These are phyloP conservation scores for Cryphonectria carpinicola DNA, from an alignment of 2,329 filamentous ascomycete genomes.

Conservation along the genomic window DNA sequence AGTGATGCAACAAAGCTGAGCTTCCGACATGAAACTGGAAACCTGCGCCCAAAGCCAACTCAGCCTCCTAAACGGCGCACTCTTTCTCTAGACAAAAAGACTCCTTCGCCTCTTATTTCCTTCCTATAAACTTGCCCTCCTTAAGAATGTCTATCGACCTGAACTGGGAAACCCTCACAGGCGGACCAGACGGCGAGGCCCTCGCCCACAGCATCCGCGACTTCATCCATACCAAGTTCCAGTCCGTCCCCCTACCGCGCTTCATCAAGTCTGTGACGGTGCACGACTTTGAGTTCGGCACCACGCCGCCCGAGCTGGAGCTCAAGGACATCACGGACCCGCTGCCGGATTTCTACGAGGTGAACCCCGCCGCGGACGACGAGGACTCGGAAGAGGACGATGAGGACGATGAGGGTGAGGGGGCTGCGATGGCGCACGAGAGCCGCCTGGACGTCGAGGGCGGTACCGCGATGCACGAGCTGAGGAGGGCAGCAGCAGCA, in stretches of 20 bases:
- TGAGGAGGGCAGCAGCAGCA: slow-evolving; percentile 32
- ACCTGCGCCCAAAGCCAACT: neutral
- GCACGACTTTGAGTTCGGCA: slow-evolving; percentile 91
- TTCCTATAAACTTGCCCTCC: no score
- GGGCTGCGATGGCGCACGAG: slow-evolving; percentile 43
- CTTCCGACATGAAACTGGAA: neutral
- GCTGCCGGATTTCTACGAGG: slow-evolving; percentile 93
- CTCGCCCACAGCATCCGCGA: slow-evolving; percentile 85
- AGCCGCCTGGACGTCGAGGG: slow-evolving; percentile 32
- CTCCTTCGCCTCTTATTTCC: neutral
- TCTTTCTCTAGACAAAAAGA: no score
- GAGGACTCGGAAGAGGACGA: slow-evolving; percentile 57
- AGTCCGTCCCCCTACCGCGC: slow-evolving; percentile 84
- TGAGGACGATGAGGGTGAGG: slow-evolving; percentile 36
- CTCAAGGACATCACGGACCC: slow-evolving; percentile 98
- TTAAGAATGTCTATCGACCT: slow-evolving; percentile 89
- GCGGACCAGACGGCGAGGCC: slow-evolving; percentile 81
- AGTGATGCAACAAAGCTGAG: neutral
- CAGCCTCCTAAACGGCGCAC: neutral
- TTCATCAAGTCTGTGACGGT: slow-evolving; percentile 97
- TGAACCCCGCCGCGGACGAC: slow-evolving; percentile 67
- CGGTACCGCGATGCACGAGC: slow-evolving; percentile 39
- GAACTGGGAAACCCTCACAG: slow-evolving; percentile 92
- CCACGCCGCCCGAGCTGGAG: slow-evolving; percentile 79
- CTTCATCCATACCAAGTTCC: slow-evolving; percentile 96